Base-by-base conservation (phyloP, 148 eudicot genomes). In the Chenopodium album region DNA sequence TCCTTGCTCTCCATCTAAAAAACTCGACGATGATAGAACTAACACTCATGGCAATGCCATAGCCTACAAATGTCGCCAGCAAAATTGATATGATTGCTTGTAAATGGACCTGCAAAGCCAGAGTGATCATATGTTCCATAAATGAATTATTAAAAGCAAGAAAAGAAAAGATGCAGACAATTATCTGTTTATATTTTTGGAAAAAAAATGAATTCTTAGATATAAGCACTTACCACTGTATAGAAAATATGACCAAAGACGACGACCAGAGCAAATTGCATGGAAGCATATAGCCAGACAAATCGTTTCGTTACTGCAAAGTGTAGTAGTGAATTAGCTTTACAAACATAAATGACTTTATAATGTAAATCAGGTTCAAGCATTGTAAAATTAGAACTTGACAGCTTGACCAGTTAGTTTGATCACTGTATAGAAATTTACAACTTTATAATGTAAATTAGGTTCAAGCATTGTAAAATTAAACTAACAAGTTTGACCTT, bases 221-320 rank as follows among this genome's bases (percentile, higher is more conserved):
- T 17, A 48, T 37, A 60, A 65, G 31, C 44, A 71, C 89, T 91
- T 92, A 94, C 98, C 94, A 90, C 60, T 22, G 87, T 82, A 89
- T 90, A 93, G 86, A 92, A 93, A 52, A 94, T 73, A 84, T 94
- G 98, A n/a, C 90, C 98, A 82, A 92, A 94, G 85, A 92, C 44
- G 76, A 93, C 97, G 71, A 94, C 95, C 9, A 94, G 83, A 19
- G 87, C 80, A 62, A 94, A 93, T 72, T 94, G 98, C 63, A 84
- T 76, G 65, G 91, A 67, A 9, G 95, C 94, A 80, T 94, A 94
- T 23, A 92, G 81, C 98, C 98, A 94, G 22, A 92, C 92, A 82
- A 88, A 94, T 76, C 86, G 86, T 85, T 88, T 89, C 81, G 88
- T 89, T 86, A 91, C 98, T 94, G 86, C 68, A 85, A 67, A 20